Evolutionary conservation across 805 yeast genomes (phyloP).

Genomic region (Maudiozyma turicensis): DNA sequence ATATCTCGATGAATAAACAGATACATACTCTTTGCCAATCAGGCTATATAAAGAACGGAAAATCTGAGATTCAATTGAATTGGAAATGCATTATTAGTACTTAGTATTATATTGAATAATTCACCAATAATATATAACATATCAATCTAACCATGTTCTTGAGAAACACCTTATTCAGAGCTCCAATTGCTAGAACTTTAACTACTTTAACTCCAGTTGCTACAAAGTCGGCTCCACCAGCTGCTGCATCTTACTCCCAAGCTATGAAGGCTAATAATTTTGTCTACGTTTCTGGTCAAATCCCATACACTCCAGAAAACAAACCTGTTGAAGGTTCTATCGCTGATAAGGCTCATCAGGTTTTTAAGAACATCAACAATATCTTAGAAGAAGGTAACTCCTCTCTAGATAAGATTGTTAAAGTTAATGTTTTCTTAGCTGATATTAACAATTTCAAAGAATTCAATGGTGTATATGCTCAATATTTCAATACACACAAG

Average conservation of each 20-base stretch:
- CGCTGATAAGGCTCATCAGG: slow-evolving; percentile 67
- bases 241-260: slow-evolving; percentile 93
- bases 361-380: slow-evolving; percentile 51
- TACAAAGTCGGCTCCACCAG: slow-evolving; percentile 81
- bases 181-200: slow-evolving; percentile 11
- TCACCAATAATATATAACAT: background rate
- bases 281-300: slow-evolving; percentile 88
- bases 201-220: slow-evolving; percentile 37
- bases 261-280: slow-evolving; percentile 84
- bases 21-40: too few relatives aligned
- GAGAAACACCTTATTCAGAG: slow-evolving; percentile 13
- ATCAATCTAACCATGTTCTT: slow-evolving; percentile 6
- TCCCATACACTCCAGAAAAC: slow-evolving; percentile 75
- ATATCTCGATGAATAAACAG: too few relatives aligned
- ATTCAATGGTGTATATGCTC: slow-evolving; percentile 73
- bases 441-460: slow-evolving; percentile 79
- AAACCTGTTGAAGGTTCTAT: slow-evolving; percentile 68
- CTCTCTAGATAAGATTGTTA: slow-evolving; percentile 69
- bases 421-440: slow-evolving; percentile 76
- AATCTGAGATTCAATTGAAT: too few relatives aligned
- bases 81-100: too few relatives aligned
- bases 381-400: slow-evolving; percentile 81
- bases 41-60: too few relatives aligned
- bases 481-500: slow-evolving; percentile 63
- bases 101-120: too few relatives aligned